Evolutionary conservation across 306 rosid species (phyloP).

Genomic region (Dalbergia oliveri): DNA sequence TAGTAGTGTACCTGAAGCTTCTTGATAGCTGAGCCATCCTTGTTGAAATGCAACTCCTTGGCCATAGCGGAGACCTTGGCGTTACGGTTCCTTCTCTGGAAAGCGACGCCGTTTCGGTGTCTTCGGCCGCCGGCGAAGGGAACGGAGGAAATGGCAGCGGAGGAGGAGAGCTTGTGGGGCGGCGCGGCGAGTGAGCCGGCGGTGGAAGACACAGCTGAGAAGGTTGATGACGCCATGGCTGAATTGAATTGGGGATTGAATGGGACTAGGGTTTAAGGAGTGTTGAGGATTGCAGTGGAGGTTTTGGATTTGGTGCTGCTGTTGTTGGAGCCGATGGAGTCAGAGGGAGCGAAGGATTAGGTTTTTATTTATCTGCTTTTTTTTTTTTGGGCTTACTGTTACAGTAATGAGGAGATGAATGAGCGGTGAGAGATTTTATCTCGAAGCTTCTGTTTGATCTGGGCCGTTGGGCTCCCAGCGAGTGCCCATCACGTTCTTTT

Average conservation of each 20-base stretch:
- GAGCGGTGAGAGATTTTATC: constrained; percentile 40
- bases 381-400: no score
- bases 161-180: constrained; percentile 65
- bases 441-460: constrained; percentile 52
- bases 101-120: constrained; percentile 52
- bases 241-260: neutral
- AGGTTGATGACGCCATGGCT: constrained; percentile 84
- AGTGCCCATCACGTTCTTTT: neutral
- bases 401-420: neutral
- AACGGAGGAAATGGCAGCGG: constrained; percentile 71
- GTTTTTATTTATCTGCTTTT: constrained; percentile 20
- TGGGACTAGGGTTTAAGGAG: constrained; percentile 40
- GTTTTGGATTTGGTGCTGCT: constrained; percentile 21
- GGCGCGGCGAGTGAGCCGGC: constrained; percentile 63
- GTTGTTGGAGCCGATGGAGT: neutral
- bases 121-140: constrained; percentile 55
- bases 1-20: constrained; percentile 58
- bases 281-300: neutral
- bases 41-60: constrained; percentile 91
- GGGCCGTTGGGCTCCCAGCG: constrained; percentile 44
- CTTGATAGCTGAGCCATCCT: constrained; percentile 93
- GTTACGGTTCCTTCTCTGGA: constrained; percentile 50
- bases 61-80: constrained; percentile 90
- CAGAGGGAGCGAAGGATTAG: constrained; percentile 29
- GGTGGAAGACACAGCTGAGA: constrained; percentile 70